phyloP scores from a whole-genome alignment of 2,329 filamentous ascomycete genomes.

The Colletotrichum sp. region DNA sequence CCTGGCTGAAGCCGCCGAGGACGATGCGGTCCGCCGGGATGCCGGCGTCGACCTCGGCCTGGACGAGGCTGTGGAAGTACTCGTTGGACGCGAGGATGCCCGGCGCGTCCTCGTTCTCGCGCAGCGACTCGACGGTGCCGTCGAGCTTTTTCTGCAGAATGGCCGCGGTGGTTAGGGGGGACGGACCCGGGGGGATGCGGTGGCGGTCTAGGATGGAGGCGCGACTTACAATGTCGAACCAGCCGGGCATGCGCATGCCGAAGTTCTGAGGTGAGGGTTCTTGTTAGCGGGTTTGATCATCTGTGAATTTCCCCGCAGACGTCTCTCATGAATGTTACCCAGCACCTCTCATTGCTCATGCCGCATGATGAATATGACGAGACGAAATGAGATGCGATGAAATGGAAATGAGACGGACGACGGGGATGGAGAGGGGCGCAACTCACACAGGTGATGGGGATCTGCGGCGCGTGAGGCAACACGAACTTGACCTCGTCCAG shows the following conservation, averaged over 20 bases:
- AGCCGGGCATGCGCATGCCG: constrained; percentile 83
- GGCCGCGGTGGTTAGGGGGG: not conserved
- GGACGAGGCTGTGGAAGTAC: constrained; percentile 81
- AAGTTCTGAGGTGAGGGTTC: constrained; percentile 58
- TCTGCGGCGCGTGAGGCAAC: constrained; percentile 86
- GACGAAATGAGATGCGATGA: not conserved
- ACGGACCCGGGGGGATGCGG: not conserved
- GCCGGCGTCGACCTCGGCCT: constrained; percentile 79
- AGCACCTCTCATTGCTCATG: not conserved
- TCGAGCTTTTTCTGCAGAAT: constrained; percentile 31
- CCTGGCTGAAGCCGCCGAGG: constrained; percentile 85
- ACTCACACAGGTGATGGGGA: constrained; percentile 83
- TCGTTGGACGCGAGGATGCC: constrained; percentile 77
- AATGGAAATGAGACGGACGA: not conserved
- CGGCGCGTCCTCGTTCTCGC: constrained; percentile 64
- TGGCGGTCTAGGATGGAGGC: not conserved
- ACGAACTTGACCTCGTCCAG: constrained; percentile 94
- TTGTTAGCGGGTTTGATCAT: not conserved
- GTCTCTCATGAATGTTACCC: not conserved
- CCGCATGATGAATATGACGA: not conserved
- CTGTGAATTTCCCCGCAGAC: not conserved
- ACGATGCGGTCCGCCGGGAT: constrained; percentile 86
- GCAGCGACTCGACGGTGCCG: constrained; percentile 33
- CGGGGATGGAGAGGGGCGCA: not conserved
- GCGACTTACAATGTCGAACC: constrained; percentile 76